phyloP scores from a whole-genome alignment of 371 early-diverging fungal genomes.

The Entomophthora muscae region DNA sequence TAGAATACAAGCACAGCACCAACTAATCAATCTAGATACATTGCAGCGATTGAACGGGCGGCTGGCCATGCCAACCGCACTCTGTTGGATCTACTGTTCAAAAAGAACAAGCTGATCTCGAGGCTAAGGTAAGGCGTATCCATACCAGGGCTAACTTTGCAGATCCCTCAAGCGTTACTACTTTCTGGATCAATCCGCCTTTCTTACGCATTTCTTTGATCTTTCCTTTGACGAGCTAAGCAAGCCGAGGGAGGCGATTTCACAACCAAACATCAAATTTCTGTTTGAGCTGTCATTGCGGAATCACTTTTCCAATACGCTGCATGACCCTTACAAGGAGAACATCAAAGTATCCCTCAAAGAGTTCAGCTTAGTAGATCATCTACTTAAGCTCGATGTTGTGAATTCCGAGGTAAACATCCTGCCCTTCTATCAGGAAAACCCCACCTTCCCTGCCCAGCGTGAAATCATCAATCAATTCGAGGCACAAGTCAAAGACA shows the following conservation, averaged over 20 bases:
- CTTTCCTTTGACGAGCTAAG: slow-evolving; percentile 52
- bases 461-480: slow-evolving; percentile 1
- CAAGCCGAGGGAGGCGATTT: slow-evolving; percentile 43
- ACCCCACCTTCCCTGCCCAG: neutral
- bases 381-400: slow-evolving; percentile 14
- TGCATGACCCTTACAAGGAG: slow-evolving; percentile 71
- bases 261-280: slow-evolving; percentile 52
- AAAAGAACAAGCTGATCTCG: slow-evolving; percentile 47
- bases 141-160: neutral
- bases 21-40: slow-evolving; percentile 23
- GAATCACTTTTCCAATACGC: slow-evolving; percentile 63
- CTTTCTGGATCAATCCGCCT: slow-evolving; percentile 83
- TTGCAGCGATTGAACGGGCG: slow-evolving; percentile 51
- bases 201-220: slow-evolving; percentile 82
- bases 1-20: slow-evolving; percentile 24
- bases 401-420: too few species aligned
- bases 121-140: slow-evolving; percentile 34
- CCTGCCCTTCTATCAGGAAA: neutral
- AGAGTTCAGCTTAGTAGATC: slow-evolving; percentile 33
- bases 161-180: slow-evolving; percentile 85
- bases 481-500: neutral
- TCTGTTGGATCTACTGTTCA: slow-evolving; percentile 42
- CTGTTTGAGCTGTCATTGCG: slow-evolving; percentile 74
- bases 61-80: slow-evolving; percentile 57
- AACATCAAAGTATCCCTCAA: slow-evolving; percentile 56